phyloP scores from a whole-genome alignment of 768 basidiomycete species.

The Amyloporia xantha region DNA sequence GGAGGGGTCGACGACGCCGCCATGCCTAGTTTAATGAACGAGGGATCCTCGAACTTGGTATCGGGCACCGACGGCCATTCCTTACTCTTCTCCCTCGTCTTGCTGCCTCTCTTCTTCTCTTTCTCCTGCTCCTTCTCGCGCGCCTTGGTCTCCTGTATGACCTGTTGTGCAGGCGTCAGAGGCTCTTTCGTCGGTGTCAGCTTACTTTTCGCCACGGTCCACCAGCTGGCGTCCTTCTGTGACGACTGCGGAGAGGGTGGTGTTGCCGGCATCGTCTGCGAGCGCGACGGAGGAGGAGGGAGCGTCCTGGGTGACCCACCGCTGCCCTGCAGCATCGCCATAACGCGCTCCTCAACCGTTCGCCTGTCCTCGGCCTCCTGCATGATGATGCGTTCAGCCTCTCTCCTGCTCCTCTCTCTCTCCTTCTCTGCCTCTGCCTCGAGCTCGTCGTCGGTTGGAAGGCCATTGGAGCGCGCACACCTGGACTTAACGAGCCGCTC shows the following conservation, averaged over 20 bases:
- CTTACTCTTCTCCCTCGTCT: constrained; percentile 18
- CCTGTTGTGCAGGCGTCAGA: constrained; percentile 81
- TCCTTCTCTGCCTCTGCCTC: constrained; percentile 78
- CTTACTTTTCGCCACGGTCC: constrained; percentile 65
- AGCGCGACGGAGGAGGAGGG: constrained; percentile 55
- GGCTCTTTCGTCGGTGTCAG: constrained; percentile 76
- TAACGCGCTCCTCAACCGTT: constrained; percentile 62
- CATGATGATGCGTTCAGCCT: constrained; percentile 72
- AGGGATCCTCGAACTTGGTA: constrained; percentile 50
- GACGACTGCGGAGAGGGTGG: constrained; percentile 37
- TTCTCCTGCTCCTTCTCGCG: constrained; percentile 51
- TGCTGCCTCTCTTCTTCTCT: constrained; percentile 29
- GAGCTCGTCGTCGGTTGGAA: constrained; percentile 69
- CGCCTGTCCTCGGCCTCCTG: constrained; percentile 56
- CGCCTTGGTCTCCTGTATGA: constrained; percentile 68
- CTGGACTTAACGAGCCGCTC: constrained; percentile 34
- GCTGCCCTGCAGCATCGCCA: constrained; percentile 61
- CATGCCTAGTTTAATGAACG: constrained; percentile 46
- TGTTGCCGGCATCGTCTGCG: constrained; percentile 33
- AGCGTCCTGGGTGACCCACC: constrained; percentile 26
- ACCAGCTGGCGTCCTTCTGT: constrained; percentile 71
- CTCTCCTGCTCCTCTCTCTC: constrained; percentile 65
- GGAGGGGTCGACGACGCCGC: constrained; percentile 41
- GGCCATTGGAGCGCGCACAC: constrained; percentile 25
- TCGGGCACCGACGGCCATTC: constrained; percentile 50